These are phyloP conservation scores for Fomes fomentarius DNA, from an alignment of 1,284 basidiomycete genomes.

Conservation along the genomic window DNA sequence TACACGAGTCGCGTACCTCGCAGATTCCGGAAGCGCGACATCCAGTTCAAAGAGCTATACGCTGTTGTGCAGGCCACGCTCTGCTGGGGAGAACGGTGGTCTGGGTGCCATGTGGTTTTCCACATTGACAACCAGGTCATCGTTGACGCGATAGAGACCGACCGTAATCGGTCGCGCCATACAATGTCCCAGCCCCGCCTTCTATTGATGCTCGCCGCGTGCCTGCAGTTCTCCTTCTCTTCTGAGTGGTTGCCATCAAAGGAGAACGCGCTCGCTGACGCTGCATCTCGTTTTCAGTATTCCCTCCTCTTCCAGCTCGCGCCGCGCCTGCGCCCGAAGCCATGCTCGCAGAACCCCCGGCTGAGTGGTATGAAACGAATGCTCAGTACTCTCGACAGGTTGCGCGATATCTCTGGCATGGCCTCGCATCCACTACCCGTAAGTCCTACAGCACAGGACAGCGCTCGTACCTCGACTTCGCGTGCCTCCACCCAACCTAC, in stretches of 20 bases:
- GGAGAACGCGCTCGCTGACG: slow-evolving; percentile 10
- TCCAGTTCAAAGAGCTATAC: slow-evolving; percentile 1
- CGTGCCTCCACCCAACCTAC: slow-evolving; percentile 25
- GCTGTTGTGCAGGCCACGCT: not conserved
- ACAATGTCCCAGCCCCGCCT: slow-evolving; percentile 5
- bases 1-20: slow-evolving; percentile 2
- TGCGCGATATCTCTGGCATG: slow-evolving; percentile 27
- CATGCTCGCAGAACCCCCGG: slow-evolving; percentile 5
- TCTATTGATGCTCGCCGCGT: slow-evolving; percentile 8
- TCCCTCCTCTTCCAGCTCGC: slow-evolving; percentile 6
- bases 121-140: slow-evolving; percentile 12
- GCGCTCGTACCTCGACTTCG: slow-evolving; percentile 34
- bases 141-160: slow-evolving; percentile 4
- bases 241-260: slow-evolving; percentile 3
- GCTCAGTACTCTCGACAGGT: slow-evolving; percentile 7
- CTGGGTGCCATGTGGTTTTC: slow-evolving; percentile 7
- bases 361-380: slow-evolving; percentile 10
- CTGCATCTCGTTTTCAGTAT: slow-evolving; percentile 14
- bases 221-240: slow-evolving; percentile 2
- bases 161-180: slow-evolving; percentile 4
- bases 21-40: not conserved
- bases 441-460: slow-evolving; percentile 33
- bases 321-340: not conserved
- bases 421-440: slow-evolving; percentile 34
- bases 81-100: slow-evolving; percentile 3